Conservation (phyloP, 1,139 yeast genomes). For the Magnusiomyces tetraspermus region DNA sequence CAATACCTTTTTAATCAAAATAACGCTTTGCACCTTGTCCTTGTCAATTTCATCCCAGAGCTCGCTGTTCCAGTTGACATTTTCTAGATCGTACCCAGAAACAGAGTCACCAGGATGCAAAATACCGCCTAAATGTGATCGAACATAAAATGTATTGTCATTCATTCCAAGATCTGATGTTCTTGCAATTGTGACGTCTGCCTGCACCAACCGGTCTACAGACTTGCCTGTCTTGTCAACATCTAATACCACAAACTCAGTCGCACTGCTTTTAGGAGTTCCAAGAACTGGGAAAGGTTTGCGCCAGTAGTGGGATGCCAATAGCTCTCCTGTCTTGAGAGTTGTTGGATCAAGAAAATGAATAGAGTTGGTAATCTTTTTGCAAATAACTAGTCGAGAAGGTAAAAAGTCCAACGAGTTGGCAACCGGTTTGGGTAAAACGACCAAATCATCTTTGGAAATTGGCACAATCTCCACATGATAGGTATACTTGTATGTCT, state of each 20-base stretch:
- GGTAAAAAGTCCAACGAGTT: slow-evolving; percentile 65
- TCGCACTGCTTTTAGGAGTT: slow-evolving; percentile 55
- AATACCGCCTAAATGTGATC: slow-evolving; percentile 89
- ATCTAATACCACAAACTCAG: slow-evolving; percentile 84
- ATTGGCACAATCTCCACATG: slow-evolving; percentile 93
- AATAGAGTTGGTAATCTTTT: slow-evolving; percentile 67
- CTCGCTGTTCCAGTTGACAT: slow-evolving; percentile 80
- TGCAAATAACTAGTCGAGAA: slow-evolving; percentile 52
- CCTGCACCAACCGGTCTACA: slow-evolving; percentile 67
- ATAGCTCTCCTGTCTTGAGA: slow-evolving; percentile 66
- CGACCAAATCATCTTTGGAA: slow-evolving; percentile 92
- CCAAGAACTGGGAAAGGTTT: slow-evolving; percentile 67
- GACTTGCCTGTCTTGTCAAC: slow-evolving; percentile 79
- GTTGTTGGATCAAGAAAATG: slow-evolving; percentile 80
- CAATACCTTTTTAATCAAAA: slow-evolving; percentile 86
- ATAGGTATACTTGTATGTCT: slow-evolving; percentile 80
- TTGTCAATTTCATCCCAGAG: slow-evolving; percentile 67
- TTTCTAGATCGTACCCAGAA: slow-evolving; percentile 76
- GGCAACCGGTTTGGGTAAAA: slow-evolving; percentile 80
- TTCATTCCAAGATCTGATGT: slow-evolving; percentile 82
- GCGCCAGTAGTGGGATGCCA: slow-evolving; percentile 72
- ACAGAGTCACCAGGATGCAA: slow-evolving; percentile 96
- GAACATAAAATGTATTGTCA: slow-evolving; percentile 69
- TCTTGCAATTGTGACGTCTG: slow-evolving; percentile 85
- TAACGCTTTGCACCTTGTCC: slow-evolving; percentile 62